Conservation (phyloP, 768 basidiomycete species). For the Mycena galericulata region DNA sequence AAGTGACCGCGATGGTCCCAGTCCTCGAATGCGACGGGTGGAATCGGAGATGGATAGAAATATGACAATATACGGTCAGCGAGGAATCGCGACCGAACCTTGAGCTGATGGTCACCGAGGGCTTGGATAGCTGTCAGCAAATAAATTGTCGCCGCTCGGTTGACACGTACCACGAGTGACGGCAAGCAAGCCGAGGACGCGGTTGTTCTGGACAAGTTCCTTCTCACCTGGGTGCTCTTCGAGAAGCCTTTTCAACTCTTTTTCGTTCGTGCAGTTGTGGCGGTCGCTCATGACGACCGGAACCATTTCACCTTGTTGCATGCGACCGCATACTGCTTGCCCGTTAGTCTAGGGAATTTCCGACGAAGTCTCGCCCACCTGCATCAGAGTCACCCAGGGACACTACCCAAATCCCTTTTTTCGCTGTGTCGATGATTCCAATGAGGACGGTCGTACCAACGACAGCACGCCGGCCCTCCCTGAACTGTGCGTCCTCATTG, state of each 20-base stretch:
- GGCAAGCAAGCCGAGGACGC: constrained; percentile 7
- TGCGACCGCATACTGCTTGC: constrained; percentile 23
- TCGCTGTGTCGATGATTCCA: constrained; percentile 29
- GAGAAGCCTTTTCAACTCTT: constrained; percentile 12
- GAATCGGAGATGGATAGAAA: constrained; percentile 3
- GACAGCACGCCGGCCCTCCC: constrained; percentile 9
- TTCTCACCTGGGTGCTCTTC: constrained; percentile 24
- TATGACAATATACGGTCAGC: background rate
- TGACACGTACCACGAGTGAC: constrained; percentile 29
- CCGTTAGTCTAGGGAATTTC: background rate
- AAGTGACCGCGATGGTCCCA: constrained; percentile 1
- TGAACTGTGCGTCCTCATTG: background rate
- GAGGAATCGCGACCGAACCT: constrained; percentile 15
- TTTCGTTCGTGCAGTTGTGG: constrained; percentile 18
- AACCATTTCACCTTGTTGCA: constrained; percentile 6
- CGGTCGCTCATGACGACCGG: constrained; percentile 15
- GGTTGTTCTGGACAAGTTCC: background rate
- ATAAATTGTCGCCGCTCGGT: background rate
- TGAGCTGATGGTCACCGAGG: constrained; percentile 28
- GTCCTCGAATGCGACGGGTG: background rate
- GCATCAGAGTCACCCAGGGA: constrained; percentile 32
- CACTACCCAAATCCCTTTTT: constrained; percentile 20
- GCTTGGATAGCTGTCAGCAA: background rate
- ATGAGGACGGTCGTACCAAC: constrained; percentile 30
- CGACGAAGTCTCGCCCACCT: constrained; percentile 2